Conservation (phyloP, 2,329 filamentous ascomycete species). For the Ceratocystis cacaofunesta region DNA sequence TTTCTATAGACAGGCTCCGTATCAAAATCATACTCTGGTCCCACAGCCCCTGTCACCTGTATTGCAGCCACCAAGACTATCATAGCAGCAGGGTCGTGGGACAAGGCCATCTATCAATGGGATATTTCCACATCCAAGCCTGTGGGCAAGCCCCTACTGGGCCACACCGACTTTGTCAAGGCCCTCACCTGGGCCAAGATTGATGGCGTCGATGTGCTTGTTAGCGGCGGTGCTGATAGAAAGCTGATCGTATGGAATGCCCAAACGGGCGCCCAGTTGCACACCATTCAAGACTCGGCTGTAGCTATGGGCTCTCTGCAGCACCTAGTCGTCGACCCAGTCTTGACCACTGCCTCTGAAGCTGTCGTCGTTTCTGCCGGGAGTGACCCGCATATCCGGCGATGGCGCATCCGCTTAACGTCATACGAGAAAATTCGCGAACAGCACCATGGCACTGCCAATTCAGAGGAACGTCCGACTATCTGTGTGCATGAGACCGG, state of each 20-base stretch:
- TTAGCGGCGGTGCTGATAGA: slow-evolving; percentile 65
- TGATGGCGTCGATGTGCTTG: slow-evolving; percentile 45
- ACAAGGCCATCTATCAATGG: slow-evolving; percentile 85
- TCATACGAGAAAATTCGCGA: slow-evolving; percentile 40
- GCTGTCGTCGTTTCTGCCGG: slow-evolving; percentile 62
- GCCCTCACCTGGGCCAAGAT: slow-evolving; percentile 50
- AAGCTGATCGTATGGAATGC: slow-evolving; percentile 76
- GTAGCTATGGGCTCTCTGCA: slow-evolving; percentile 63
- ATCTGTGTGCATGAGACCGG: slow-evolving; percentile 81
- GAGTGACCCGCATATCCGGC: slow-evolving; percentile 63
- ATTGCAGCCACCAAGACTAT: slow-evolving; percentile 49
- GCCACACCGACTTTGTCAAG: slow-evolving; percentile 88
- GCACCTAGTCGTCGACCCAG: slow-evolving; percentile 60
- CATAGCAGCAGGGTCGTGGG: slow-evolving; percentile 84
- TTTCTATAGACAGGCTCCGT: slow-evolving; percentile 10
- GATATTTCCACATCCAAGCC: slow-evolving; percentile 40
- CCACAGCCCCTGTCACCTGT: slow-evolving; percentile 65
- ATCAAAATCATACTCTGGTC: slow-evolving; percentile 47
- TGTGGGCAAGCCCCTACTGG: slow-evolving; percentile 46
- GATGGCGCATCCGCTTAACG: slow-evolving; percentile 49
- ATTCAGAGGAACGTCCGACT: slow-evolving; percentile 30
- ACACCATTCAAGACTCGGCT: slow-evolving; percentile 62
- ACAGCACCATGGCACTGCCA: slow-evolving; percentile 28
- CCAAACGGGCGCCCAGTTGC: slow-evolving; percentile 49
- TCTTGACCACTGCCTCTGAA: slow-evolving; percentile 34